phyloP scores from a whole-genome alignment of 371 early-diverging fungal species.

The Circinella minor region DNA sequence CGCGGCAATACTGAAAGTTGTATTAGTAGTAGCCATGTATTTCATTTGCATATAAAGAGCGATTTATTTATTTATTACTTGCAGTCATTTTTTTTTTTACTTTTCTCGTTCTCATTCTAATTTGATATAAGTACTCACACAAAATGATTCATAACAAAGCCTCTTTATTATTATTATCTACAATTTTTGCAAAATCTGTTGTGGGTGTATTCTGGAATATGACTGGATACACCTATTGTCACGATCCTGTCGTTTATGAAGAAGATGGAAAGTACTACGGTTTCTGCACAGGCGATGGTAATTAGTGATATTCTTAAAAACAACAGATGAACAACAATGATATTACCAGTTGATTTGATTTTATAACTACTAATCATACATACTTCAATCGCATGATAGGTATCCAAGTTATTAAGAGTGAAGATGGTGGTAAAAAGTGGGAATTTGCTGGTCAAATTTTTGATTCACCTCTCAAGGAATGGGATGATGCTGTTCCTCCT shows the following conservation, averaged over 20 bases:
- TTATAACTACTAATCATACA: background rate
- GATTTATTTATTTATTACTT: no score
- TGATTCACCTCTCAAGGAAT: background rate
- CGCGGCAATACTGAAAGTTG: background rate
- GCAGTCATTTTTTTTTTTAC: background rate
- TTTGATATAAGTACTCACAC: background rate
- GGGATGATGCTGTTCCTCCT: background rate
- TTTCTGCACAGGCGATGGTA: constrained; percentile 10
- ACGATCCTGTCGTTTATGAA: constrained; percentile 15
- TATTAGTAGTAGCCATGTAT: no score
- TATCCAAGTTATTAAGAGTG: constrained; percentile 15
- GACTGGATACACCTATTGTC: constrained; percentile 15
- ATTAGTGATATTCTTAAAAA: background rate
- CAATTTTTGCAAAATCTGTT: background rate
- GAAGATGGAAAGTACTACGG: constrained; percentile 17
- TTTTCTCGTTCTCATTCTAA: background rate
- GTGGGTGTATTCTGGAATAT: constrained; percentile 14
- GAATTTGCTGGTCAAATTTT: constrained; percentile 16
- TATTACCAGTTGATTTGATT: background rate
- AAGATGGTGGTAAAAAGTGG: constrained; percentile 12
- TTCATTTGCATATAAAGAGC: no score
- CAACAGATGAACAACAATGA: no score
- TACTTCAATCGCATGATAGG: background rate
- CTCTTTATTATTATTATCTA: background rate
- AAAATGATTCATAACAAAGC: constrained; percentile 2